Base-by-base conservation (phyloP, 179 eudicot genomes). In the Vitellaria paradoxa region DNA sequence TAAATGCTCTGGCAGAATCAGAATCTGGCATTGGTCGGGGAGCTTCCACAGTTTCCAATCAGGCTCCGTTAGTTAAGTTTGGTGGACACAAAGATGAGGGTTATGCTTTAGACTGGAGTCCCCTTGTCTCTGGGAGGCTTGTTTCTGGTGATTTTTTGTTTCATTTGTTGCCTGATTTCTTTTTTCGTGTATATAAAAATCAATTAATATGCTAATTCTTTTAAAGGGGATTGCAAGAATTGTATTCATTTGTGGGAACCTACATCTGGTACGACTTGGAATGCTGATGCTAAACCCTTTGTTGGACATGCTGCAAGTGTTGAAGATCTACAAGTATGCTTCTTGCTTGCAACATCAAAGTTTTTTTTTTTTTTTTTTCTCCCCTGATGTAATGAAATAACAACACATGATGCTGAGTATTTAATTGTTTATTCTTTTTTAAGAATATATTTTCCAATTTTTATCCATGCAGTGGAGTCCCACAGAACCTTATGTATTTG, bases 41-140 rank as follows among this genome's bases (percentile, higher is more conserved):
- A 70, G 85, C 81, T 74, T 9, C 92, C 70, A 53, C 83, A 65
- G 83, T 83, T 24, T 80, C 79, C 37, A 92, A 88, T 79, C 97
- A 93, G 81, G 86, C 91, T 72, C 98, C 99, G 50, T 61, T 95
- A 74, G 79, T 86, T 70, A 84, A 85, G 79, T 96, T 93, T 85
- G 84, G 65, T 15, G 84, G 88, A 64, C 99, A 96, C 80, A 87
- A 90, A 78, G 99, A 96, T 87, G 98, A 96, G 89, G 99, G 98
- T 18, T 96, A 87, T 86, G 97, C 99, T 23, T 78, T 96, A 47
- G 99, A 91, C 78, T 96, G 99, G 97, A 96, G 88, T 81, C 97
- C 99, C 77, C 82, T 84, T 78, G 90, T 82, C 56, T 81, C 98
- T 60, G 99, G 99, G 79, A 92, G 96, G 82, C 97, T 96, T 80